Evolutionary conservation across 2,329 filamentous ascomycete genomes (phyloP).

Genomic region (Trichoderma citrinoviride): DNA sequence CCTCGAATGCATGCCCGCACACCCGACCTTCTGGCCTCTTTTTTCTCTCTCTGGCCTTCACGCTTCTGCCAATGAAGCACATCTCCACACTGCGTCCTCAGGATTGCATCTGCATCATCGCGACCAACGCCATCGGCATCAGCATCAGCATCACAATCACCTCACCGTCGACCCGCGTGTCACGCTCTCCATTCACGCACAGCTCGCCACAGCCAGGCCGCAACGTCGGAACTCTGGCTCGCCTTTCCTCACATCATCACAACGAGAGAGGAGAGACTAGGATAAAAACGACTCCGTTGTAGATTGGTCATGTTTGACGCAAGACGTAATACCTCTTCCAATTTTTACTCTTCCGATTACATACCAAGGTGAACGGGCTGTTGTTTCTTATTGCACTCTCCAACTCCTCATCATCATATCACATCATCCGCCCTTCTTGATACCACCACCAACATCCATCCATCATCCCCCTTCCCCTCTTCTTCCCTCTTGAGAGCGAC

Average conservation of each 20-base stretch:
- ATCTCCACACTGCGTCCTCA: constrained; percentile 17
- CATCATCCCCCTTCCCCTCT: not conserved
- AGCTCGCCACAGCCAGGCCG: constrained; percentile 30
- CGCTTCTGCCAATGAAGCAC: constrained; percentile 39
- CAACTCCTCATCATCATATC: not conserved
- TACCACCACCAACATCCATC: not conserved
- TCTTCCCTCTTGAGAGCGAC: not conserved
- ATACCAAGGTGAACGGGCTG: constrained; percentile 59
- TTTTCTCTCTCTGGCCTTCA: constrained; percentile 26
- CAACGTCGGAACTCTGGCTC: constrained; percentile 31
- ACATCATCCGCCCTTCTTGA: not conserved
- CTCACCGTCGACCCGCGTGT: not conserved
- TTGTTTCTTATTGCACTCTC: constrained; percentile 24
- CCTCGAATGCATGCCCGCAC: constrained; percentile 32
- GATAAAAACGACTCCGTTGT: constrained; percentile 23
- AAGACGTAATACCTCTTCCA: constrained; percentile 50
- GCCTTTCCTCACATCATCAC: constrained; percentile 26
- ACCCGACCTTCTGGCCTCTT: constrained; percentile 2
- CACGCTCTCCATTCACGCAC: constrained; percentile 28
- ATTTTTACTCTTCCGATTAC: constrained; percentile 58
- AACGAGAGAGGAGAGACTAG: not conserved
- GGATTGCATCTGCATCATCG: constrained; percentile 9
- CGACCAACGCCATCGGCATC: constrained; percentile 30
- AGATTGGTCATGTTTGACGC: constrained; percentile 53
- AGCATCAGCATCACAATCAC: not conserved